Evolutionary conservation across 371 early-diverging fungal species (phyloP), one percentile per base, ranked within the genome.

Genomic region (Zopfochytrium polystomum): DNA sequence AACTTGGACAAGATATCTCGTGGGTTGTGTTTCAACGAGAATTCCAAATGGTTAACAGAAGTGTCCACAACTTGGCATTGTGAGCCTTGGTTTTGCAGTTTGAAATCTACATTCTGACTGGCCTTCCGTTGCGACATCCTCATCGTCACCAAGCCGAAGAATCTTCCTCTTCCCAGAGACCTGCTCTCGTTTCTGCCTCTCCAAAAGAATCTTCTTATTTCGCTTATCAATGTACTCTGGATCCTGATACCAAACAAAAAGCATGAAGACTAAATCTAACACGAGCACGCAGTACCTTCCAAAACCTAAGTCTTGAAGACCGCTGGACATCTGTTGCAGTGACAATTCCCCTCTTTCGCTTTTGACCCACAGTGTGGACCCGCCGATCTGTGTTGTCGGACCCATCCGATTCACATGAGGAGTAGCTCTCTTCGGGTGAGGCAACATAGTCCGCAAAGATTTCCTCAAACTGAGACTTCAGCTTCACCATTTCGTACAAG

Each of bases 21-120:
- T 0, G 82, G 57, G 68, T 80, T 73, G 66, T 86, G 77, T 42
- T 73, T 75, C 23, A 87, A 60, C 0, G 78, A 70, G 63, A 87
- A 87, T 52, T 87, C 87, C 9, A 87, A 66, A 44, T 82, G 84
- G 31, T 84, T 76, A 6, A 87, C 76, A 35, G 73, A 71, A 23
- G 68, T 50, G 42, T 70, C 68, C 1, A 34, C 35, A 0, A 65
- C 49, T 42, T 69, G 66, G 50, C 27, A 13, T 29, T 26, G 5
- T 30, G 20, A 29, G 20, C 30, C 23, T 32, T 45, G 50, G n/a
- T n/a, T 44, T 33, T 31, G 26, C n/a, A n/a, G n/a, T n/a, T n/a
- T n/a, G n/a, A n/a, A n/a, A n/a, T 31, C 61, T 60, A 27, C 23
- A 44, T 27, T 50, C 62, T 9, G 42, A 59, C 1, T 60, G 38